A percentile compares a stretch with the other conserved stretches of the same genome.
Conservation (phyloP, 495 filamentous ascomycete species). For the Hyaloscypha finlandica region DNA sequence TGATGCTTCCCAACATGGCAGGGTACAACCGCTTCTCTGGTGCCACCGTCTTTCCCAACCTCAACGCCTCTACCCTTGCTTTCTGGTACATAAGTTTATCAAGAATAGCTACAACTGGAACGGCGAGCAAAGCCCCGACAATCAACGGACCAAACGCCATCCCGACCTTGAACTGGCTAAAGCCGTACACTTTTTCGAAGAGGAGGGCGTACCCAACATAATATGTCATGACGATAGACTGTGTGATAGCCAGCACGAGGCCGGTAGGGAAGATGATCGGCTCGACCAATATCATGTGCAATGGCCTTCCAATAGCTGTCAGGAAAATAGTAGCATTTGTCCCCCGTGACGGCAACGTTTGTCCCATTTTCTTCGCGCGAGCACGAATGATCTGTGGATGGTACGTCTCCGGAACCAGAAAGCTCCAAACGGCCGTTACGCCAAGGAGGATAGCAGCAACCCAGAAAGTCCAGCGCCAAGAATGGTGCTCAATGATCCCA, state of each 20-base stretch:
- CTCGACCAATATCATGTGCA: constrained; percentile 64
- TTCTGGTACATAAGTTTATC: constrained; percentile 45
- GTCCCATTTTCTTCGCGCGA: constrained; percentile 45
- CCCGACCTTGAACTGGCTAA: constrained; percentile 50
- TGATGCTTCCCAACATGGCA: constrained; percentile 62
- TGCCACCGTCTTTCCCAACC: constrained; percentile 21
- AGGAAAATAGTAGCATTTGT: constrained; percentile 42
- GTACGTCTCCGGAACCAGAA: constrained; percentile 59
- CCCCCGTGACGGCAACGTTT: constrained; percentile 32
- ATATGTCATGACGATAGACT: constrained; percentile 63
- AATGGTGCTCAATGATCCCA: constrained; percentile 38
- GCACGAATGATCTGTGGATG: constrained; percentile 55
- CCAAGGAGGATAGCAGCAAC: constrained; percentile 40
- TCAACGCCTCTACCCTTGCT: not conserved
- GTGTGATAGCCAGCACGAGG: constrained; percentile 62
- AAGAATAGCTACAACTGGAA: constrained; percentile 43
- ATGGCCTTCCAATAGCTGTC: constrained; percentile 54
- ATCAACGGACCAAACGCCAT: constrained; percentile 60
- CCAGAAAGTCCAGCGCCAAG: constrained; percentile 60
- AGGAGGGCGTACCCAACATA: constrained; percentile 61
- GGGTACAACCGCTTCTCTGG: constrained; percentile 58
- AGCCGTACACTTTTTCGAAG: constrained; percentile 51
- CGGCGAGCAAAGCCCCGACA: constrained; percentile 52
- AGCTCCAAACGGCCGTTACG: constrained; percentile 39
- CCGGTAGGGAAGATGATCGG: constrained; percentile 64